Percentiles rank a stretch among this genome's conserved stretches.
phyloP scores from a whole-genome alignment of 805 yeast genomes.

The Candida loeiensis region DNA sequence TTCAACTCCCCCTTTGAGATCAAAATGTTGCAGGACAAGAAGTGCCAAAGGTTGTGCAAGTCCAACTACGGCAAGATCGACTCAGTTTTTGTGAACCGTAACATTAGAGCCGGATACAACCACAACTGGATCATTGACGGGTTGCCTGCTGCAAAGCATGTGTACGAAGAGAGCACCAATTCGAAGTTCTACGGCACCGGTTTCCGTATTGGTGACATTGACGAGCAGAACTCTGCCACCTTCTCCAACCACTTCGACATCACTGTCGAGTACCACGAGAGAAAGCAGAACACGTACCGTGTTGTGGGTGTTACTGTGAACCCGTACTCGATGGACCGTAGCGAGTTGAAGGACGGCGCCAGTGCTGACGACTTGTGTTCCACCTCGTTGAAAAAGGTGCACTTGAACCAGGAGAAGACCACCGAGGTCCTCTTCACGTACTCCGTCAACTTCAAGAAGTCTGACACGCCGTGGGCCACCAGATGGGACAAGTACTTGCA shows the following conservation, averaged over 20 bases:
- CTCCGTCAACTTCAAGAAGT: conserved; percentile 67
- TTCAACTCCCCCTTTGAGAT: conserved; percentile 87
- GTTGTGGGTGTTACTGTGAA: conserved; percentile 86
- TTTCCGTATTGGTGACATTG: conserved; percentile 72
- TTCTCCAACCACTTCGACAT: conserved; percentile 81
- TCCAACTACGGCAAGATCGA: conserved; percentile 60
- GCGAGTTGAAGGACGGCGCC: conserved; percentile 19
- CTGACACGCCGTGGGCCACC: conserved; percentile 89
- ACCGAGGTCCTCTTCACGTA: conserved; percentile 76
- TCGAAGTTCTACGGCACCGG: conserved; percentile 73
- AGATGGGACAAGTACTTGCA: conserved; percentile 97
- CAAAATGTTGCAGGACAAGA: conserved; percentile 67
- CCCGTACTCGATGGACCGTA: conserved; percentile 56
- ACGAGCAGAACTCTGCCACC: conserved; percentile 52
- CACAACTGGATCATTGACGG: conserved; percentile 96
- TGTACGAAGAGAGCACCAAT: conserved; percentile 55
- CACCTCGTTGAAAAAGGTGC: conserved; percentile 31
- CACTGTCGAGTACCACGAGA: conserved; percentile 74
- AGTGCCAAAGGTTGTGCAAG: conserved; percentile 68
- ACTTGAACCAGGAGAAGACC: conserved; percentile 46
- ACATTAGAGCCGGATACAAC: conserved; percentile 76
- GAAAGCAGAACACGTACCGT: conserved; percentile 64
- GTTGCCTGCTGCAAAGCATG: conserved; percentile 77
- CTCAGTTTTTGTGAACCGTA: conserved; percentile 69
- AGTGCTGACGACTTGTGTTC: conserved; percentile 28